Evolutionary conservation across 306 rosid species (phyloP).

Genomic region (Potentilla sterilis): DNA sequence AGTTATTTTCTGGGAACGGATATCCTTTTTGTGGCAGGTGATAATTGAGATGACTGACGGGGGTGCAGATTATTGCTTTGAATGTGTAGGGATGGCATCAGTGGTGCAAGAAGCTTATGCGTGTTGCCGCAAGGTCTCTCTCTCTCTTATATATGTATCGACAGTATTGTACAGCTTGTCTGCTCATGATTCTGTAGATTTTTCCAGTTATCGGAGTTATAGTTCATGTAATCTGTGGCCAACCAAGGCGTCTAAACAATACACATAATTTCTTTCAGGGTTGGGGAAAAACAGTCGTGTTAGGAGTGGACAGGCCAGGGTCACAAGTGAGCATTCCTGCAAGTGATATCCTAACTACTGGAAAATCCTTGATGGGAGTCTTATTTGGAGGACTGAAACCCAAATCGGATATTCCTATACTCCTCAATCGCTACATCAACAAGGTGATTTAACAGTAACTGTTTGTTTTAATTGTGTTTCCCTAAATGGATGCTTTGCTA

Average conservation of each 20-base stretch:
- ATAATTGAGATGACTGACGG: conserved; percentile 63
- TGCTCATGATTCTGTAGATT: not conserved
- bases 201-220: too few relatives aligned
- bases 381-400: conserved; percentile 84
- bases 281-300: conserved; percentile 82
- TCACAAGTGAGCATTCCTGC: conserved; percentile 42
- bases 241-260: not conserved
- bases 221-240: too few relatives aligned
- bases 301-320: conserved; percentile 74
- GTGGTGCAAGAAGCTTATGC: conserved; percentile 78
- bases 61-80: conserved; percentile 87
- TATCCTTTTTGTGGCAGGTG: conserved; percentile 32
- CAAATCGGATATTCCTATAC: conserved; percentile 65
- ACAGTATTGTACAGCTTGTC: too few relatives aligned
- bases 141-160: not conserved
- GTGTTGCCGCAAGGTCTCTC: conserved; percentile 63
- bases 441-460: conserved; percentile 46
- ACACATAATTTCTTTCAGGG: conserved; percentile 42
- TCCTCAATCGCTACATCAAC: conserved; percentile 64
- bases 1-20: not conserved
- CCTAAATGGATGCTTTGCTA: not conserved
- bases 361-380: conserved; percentile 61
- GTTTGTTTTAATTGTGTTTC: not conserved
- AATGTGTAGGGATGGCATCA: conserved; percentile 74
- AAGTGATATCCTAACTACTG: conserved; percentile 39